Evolutionary conservation across 2,329 filamentous ascomycete species (phyloP).

Genomic region (Neophaeococcomyces mojaviensis): DNA sequence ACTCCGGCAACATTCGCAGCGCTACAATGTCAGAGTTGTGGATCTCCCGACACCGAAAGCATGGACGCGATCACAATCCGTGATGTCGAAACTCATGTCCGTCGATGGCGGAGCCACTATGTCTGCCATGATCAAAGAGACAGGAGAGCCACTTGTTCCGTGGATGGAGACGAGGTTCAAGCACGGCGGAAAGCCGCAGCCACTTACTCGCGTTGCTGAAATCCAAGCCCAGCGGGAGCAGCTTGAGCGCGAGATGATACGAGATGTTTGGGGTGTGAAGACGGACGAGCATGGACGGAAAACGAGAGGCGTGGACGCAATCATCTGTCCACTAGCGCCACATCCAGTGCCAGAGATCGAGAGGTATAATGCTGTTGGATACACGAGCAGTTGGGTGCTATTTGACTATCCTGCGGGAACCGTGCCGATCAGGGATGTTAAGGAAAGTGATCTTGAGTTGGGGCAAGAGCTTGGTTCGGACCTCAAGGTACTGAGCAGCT

Average conservation of each 20-base stretch:
- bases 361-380: conserved; percentile 55
- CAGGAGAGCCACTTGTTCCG: conserved; percentile 50
- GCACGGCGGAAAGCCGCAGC: conserved; percentile 38
- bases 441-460: conserved; percentile 43
- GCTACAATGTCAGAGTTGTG: conserved; percentile 47
- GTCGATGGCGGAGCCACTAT: conserved; percentile 50
- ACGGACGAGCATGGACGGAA: conserved; percentile 28
- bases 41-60: conserved; percentile 48
- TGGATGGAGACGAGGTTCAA: conserved; percentile 50
- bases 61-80: conserved; percentile 48
- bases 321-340: conserved; percentile 57
- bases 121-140: conserved; percentile 50
- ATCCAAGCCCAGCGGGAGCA: conserved; percentile 47
- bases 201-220: conserved; percentile 42
- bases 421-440: conserved; percentile 48
- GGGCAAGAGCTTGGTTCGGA: conserved; percentile 36
- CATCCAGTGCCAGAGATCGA: conserved; percentile 58
- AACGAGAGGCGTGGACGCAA: conserved; percentile 47
- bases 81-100: conserved; percentile 52
- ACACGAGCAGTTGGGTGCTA: conserved; percentile 55
- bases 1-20: conserved; percentile 23
- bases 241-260: conserved; percentile 47
- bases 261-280: conserved; percentile 47
- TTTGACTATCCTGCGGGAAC: conserved; percentile 55
- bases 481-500: conserved; percentile 40